Conservation (phyloP, 2,329 filamentous ascomycete genomes). For the Aspergillus awamori region DNA sequence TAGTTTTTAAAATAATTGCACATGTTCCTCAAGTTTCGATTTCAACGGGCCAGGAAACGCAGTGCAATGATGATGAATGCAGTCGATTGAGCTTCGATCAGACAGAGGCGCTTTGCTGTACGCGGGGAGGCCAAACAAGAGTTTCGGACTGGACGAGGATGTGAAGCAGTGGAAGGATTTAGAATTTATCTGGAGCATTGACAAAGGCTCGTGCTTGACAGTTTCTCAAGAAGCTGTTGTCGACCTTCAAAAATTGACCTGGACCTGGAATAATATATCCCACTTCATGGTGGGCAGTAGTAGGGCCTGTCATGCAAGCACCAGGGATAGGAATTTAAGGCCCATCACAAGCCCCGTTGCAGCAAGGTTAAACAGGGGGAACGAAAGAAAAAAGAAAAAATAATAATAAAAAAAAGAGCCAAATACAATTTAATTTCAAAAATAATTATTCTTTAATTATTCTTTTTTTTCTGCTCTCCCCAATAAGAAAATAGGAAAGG, state of each 20-base stretch:
- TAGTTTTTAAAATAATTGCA: constrained; percentile 72
- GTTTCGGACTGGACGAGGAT: not conserved
- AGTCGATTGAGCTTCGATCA: not conserved
- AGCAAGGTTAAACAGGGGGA: constrained; percentile 24
- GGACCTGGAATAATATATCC: constrained; percentile 19
- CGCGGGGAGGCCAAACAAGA: not conserved
- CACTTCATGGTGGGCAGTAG: constrained; percentile 22
- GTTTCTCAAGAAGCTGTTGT: not conserved
- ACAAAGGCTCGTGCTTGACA: not conserved
- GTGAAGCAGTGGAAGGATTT: not conserved
- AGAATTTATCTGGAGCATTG: not conserved
- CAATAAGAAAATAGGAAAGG: not conserved
- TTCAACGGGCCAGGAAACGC: not conserved
- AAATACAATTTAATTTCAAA: constrained; percentile 10
- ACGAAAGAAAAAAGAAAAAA: not conserved
- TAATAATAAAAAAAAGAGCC: not conserved
- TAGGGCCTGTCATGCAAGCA: constrained; percentile 18
- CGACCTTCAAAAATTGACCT: constrained; percentile 1
- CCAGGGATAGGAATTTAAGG: constrained; percentile 20
- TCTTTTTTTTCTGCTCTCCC: not conserved
- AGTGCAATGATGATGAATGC: not conserved
- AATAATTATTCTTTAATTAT: not conserved
- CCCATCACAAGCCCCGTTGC: constrained; percentile 29
- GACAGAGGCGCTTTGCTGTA: not conserved
- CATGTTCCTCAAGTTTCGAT: constrained; percentile 42